Evolutionary conservation across 1,284 basidiomycete genomes (phyloP).

Genomic region (Ceratobasidium theobromae): DNA sequence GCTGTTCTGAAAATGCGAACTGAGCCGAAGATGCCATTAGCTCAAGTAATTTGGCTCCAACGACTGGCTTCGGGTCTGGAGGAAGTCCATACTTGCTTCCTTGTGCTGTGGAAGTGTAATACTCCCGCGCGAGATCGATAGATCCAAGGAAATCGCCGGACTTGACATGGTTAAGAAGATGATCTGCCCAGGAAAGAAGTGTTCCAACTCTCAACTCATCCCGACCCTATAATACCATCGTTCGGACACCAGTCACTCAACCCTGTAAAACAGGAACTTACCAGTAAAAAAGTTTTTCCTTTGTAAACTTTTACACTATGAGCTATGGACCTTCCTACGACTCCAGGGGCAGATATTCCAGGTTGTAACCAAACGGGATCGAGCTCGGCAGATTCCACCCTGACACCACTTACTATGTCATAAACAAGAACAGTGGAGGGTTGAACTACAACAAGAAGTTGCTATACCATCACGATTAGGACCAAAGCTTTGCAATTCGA

Average conservation of each 20-base stretch:
- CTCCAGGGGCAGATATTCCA: conserved; percentile 57
- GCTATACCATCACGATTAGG: conserved; percentile 48
- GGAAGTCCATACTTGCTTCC: conserved; percentile 91
- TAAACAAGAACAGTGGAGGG: conserved; percentile 64
- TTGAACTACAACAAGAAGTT: conserved; percentile 53
- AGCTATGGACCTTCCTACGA: conserved; percentile 56
- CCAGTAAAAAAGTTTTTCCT: conserved; percentile 87
- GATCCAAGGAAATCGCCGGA: conserved; percentile 87
- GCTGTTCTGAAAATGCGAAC: conserved; percentile 93
- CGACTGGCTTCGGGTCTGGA: conserved; percentile 58
- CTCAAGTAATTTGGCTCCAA: conserved; percentile 77
- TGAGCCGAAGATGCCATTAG: conserved; percentile 85
- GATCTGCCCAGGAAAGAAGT: conserved; percentile 93
- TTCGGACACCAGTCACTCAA: background rate
- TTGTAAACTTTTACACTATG: conserved; percentile 83
- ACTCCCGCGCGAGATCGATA: conserved; percentile 82
- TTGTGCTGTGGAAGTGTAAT: conserved; percentile 79
- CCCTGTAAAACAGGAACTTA: conserved; percentile 46
- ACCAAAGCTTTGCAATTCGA: conserved; percentile 48
- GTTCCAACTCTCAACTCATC: conserved; percentile 80
- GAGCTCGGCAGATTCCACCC: conserved; percentile 53
- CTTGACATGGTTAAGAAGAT: conserved; percentile 81
- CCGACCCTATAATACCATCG: conserved; percentile 52
- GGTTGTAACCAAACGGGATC: conserved; percentile 57
- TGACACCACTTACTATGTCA: conserved; percentile 57